Percentiles rank a stretch among this genome's conserved stretches.
These are phyloP conservation scores for Elongisporangium prolatum DNA, from an alignment of 352 stramenopile species.

Conservation along the genomic window DNA sequence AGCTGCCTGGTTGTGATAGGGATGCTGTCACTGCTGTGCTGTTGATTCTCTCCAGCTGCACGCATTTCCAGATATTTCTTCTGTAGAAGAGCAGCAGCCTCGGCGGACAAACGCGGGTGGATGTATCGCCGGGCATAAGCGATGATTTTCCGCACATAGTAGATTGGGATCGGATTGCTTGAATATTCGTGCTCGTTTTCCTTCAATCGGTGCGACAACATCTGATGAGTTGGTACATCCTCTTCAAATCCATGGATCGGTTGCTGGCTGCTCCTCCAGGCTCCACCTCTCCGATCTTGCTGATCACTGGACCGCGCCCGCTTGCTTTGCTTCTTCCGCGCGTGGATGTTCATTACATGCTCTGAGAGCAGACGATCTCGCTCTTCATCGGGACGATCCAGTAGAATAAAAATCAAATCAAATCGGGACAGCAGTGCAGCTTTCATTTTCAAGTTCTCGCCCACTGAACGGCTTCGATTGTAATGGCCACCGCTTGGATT, in stretches of 20 bases:
- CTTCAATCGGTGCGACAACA: constrained; percentile 49
- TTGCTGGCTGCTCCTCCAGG: no score
- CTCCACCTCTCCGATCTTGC: no score
- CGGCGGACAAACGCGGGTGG: constrained; percentile 76
- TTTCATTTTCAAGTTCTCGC: constrained; percentile 97
- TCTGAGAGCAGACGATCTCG: constrained; percentile 92
- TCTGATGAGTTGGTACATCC: constrained; percentile 5
- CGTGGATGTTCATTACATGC: constrained; percentile 94
- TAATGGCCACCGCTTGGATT: constrained; percentile 97
- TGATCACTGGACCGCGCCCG: constrained; percentile 11
- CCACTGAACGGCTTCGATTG: constrained; percentile 92
- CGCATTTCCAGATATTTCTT: constrained; percentile 89
- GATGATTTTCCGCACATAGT: constrained; percentile 96
- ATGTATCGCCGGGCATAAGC: constrained; percentile 95
- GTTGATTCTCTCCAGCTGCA: constrained; percentile 41
- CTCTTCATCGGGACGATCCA: constrained; percentile 92
- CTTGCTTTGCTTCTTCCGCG: constrained; percentile 28
- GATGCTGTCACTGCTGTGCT: constrained; percentile 50
- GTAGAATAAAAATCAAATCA: constrained; percentile 96
- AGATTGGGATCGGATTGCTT: constrained; percentile 48
- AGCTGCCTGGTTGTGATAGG: constrained; percentile 96
- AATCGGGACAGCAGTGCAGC: constrained; percentile 95
- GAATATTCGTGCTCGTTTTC: constrained; percentile 44
- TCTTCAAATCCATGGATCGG: constrained; percentile 7
- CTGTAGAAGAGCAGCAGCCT: constrained; percentile 67